phyloP scores from a whole-genome alignment of 2,329 filamentous ascomycete genomes.

The Sporothrix pseudoabietina region DNA sequence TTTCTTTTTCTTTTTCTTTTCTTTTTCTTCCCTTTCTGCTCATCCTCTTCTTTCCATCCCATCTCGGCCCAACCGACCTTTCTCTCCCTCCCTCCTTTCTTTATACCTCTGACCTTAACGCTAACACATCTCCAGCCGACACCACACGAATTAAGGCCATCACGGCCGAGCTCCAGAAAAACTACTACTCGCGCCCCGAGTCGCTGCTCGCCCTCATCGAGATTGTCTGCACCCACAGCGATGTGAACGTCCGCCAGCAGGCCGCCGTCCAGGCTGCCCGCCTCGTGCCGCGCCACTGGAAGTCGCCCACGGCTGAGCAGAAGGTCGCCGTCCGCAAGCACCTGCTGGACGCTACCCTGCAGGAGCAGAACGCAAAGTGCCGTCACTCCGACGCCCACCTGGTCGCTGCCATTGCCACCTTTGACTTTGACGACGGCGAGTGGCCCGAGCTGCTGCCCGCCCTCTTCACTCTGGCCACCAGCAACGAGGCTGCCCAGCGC shows the following conservation, averaged over 20 bases:
- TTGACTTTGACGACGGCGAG: conserved; percentile 84
- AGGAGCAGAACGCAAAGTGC: conserved; percentile 73
- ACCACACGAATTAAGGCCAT: conserved; percentile 87
- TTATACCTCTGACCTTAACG: not conserved
- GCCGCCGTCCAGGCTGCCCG: conserved; percentile 88
- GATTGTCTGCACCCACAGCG: conserved; percentile 77
- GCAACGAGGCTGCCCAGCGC: conserved; percentile 73
- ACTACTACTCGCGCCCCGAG: conserved; percentile 84
- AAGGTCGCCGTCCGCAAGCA: conserved; percentile 80
- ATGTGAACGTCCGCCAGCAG: conserved; percentile 76
- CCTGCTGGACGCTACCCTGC: conserved; percentile 79
- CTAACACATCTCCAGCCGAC: conserved; percentile 62
- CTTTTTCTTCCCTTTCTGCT: conserved; percentile 18
- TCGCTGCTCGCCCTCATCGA: conserved; percentile 85
- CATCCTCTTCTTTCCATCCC: conserved; percentile 27
- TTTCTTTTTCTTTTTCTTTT: conserved; percentile 29
- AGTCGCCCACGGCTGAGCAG: conserved; percentile 69
- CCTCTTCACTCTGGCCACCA: conserved; percentile 77
- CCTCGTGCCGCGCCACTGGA: conserved; percentile 85
- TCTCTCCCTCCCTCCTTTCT: conserved; percentile 41
- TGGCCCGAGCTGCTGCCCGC: conserved; percentile 80
- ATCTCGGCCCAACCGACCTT: not conserved
- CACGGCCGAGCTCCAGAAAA: conserved; percentile 86
- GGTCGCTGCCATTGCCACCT: conserved; percentile 80
- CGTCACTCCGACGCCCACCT: conserved; percentile 87